Evolutionary conservation across 129 eudicot species (phyloP).

Genomic region (Ambrosia trifida): DNA sequence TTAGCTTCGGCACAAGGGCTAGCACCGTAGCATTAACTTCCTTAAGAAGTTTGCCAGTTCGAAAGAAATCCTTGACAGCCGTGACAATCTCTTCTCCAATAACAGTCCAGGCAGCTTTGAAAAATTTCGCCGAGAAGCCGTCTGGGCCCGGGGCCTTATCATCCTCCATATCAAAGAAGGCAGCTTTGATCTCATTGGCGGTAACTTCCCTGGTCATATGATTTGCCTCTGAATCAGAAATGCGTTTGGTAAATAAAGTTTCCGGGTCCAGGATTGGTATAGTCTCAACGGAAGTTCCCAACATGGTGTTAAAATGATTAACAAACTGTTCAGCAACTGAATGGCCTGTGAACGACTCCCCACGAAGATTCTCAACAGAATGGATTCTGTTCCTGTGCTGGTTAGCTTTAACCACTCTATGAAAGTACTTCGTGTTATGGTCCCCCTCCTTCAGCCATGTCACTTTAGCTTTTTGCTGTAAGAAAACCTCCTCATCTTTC

Average conservation of each 20-base stretch:
- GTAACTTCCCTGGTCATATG: not conserved
- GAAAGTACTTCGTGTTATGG: not conserved
- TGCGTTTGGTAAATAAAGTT: accelerated
- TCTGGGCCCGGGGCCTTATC: not conserved
- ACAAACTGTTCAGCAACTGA: not conserved
- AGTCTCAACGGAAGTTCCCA: not conserved
- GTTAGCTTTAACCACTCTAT: not conserved
- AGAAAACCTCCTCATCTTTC: not conserved
- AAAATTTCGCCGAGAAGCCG: not conserved
- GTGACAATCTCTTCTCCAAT: accelerated
- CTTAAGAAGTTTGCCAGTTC: not conserved
- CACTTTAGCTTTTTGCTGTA: not conserved
- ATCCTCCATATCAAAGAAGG: not conserved
- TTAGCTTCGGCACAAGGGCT: not conserved
- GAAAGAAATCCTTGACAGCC: not conserved
- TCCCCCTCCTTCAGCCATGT: not conserved
- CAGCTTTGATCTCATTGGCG: not conserved
- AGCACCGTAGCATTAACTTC: not conserved
- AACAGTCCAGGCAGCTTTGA: not conserved
- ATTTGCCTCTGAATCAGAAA: not conserved
- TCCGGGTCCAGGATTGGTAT: not conserved
- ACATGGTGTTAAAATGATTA: not conserved
- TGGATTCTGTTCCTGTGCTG: not conserved
- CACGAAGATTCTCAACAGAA: not conserved
- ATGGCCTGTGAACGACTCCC: accelerated